A percentile compares a stretch with the other conserved stretches of the same genome.
phyloP scores from a whole-genome alignment of 2,329 filamentous ascomycete species.

The Sclerotinia spermophila region DNA sequence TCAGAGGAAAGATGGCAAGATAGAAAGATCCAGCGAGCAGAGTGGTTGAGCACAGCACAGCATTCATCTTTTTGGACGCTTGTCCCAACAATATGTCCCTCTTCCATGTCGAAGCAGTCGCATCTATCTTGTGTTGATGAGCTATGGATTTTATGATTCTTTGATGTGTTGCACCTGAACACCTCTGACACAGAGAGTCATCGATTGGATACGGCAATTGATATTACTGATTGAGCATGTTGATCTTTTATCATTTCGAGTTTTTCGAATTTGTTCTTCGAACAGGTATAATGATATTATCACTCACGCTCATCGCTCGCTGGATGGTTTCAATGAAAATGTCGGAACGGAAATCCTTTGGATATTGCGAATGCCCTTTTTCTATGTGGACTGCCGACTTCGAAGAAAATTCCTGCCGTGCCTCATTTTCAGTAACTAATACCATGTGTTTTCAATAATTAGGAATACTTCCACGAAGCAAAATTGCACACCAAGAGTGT shows the following conservation, averaged over 20 bases:
- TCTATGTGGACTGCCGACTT: constrained; percentile 32
- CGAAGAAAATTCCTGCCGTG: constrained; percentile 33
- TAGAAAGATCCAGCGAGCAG: constrained; percentile 48
- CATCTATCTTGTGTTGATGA: neutral
- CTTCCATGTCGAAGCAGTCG: neutral
- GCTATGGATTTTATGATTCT: neutral
- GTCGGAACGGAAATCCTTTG: constrained; percentile 2
- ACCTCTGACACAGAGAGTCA: neutral
- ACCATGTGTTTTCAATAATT: constrained; percentile 51
- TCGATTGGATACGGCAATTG: neutral
- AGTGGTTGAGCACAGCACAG: constrained; percentile 46
- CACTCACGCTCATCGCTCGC: constrained; percentile 56
- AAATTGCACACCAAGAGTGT: constrained; percentile 38
- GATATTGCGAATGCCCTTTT: constrained; percentile 26
- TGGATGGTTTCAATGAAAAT: constrained; percentile 42
- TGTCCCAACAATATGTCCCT: neutral
- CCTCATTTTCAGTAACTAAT: constrained; percentile 60
- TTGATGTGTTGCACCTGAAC: neutral
- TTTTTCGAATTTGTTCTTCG: neutral
- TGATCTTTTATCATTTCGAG: neutral
- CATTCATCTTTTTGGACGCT: constrained; percentile 4
- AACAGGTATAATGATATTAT: constrained; percentile 17
- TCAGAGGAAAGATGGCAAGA: constrained; percentile 11
- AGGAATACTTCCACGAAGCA: constrained; percentile 94
- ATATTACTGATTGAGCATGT: neutral